Evolutionary conservation across 2,329 filamentous ascomycete genomes (phyloP).

Genomic region (Penicillium sp.): DNA sequence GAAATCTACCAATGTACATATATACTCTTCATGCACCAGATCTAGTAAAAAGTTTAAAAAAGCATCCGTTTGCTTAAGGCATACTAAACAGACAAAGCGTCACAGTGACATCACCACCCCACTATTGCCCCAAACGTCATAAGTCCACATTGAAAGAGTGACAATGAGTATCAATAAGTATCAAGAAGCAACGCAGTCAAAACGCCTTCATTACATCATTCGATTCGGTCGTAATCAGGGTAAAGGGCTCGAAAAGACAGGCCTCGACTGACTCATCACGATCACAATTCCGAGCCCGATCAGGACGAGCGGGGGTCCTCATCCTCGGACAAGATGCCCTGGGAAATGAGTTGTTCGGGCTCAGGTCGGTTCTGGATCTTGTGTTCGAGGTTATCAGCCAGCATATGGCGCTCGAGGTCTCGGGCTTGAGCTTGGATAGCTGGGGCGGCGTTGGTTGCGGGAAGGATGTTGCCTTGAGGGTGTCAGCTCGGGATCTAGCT

Average conservation of each 20-base stretch:
- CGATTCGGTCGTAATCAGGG: not conserved
- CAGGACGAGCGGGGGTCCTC: constrained; percentile 40
- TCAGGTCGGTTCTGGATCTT: constrained; percentile 76
- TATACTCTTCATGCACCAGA: too few species aligned
- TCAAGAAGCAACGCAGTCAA: not conserved
- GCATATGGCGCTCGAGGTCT: constrained; percentile 86
- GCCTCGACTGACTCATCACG: too few species aligned
- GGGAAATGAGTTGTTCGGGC: constrained; percentile 72
- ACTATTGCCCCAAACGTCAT: not conserved
- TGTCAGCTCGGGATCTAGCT: not conserved
- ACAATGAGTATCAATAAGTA: not conserved
- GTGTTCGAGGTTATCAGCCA: constrained; percentile 80
- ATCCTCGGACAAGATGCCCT: constrained; percentile 73
- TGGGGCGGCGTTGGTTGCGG: constrained; percentile 72
- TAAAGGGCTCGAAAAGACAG: not conserved
- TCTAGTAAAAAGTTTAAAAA: not conserved
- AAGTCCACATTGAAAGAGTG: not conserved
- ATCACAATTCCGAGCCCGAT: not conserved
- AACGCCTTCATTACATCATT: not conserved
- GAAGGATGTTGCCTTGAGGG: constrained; percentile 75
- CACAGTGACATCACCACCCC: constrained; percentile 23
- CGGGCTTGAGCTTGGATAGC: constrained; percentile 75
- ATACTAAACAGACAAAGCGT: constrained; percentile 8
- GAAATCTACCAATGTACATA: too few species aligned
- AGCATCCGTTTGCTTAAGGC: not conserved